These are phyloP conservation scores for Fusarium tricinctum DNA, from an alignment of 2,329 filamentous ascomycete species.

Conservation along the genomic window DNA sequence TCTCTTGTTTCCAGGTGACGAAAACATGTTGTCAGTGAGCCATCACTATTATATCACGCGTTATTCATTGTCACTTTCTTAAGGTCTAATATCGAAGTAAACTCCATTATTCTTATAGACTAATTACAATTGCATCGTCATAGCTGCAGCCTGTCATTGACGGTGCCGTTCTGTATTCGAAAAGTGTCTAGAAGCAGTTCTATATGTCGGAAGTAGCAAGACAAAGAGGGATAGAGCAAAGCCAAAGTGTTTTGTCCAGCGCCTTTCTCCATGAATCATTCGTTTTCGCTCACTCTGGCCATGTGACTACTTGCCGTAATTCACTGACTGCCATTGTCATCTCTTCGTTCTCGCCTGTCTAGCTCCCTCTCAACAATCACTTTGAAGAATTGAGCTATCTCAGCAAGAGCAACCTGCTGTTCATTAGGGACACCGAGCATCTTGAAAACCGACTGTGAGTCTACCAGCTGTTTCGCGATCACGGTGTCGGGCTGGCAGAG, in stretches of 20 bases:
- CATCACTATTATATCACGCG: neutral
- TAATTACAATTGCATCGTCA: neutral
- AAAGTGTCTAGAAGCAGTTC: neutral
- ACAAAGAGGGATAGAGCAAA: neutral
- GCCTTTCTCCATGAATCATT: constrained; percentile 14
- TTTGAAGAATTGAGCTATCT: constrained; percentile 69
- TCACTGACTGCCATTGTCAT: constrained; percentile 33
- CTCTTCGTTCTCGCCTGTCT: constrained; percentile 46
- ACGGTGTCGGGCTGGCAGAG: constrained; percentile 71
- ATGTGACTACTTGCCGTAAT: constrained; percentile 17
- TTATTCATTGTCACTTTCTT: neutral
- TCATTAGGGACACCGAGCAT: constrained; percentile 62
- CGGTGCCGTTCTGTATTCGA: neutral
- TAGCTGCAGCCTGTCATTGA: neutral
- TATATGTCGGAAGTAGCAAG: neutral
- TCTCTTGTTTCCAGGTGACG: neutral
- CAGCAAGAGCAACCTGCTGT: constrained; percentile 62
- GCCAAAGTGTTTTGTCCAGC: neutral
- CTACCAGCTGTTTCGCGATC: constrained; percentile 69
- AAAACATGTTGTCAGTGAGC: neutral
- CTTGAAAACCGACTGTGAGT: constrained; percentile 65
- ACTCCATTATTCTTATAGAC: neutral
- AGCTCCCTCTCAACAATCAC: constrained; percentile 64
- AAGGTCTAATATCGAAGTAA: neutral
- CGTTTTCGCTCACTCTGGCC: constrained; percentile 22